These are phyloP conservation scores for Magnolia kwangsiensis DNA, from an alignment of 164 flowering plant species.

Conservation along the genomic window DNA sequence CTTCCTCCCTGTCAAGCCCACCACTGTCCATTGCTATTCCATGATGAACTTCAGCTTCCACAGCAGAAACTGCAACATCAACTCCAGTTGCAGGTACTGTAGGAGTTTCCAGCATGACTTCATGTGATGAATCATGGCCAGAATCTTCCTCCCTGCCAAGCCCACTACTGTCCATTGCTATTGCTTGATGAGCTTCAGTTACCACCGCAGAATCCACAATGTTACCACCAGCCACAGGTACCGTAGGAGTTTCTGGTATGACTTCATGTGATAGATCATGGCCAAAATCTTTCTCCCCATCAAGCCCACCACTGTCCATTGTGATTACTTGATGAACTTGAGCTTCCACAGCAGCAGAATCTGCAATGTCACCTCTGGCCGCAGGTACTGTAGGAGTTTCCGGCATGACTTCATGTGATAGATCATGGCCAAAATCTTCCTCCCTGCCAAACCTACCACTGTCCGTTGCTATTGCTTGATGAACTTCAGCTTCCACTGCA, in stretches of 20 bases:
- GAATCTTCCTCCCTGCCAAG: conserved; percentile 14
- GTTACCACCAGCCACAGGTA: neutral
- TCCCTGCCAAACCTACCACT: conserved; percentile 11
- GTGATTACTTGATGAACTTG: conserved; percentile 7
- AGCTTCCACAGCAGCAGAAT: conserved; percentile 10
- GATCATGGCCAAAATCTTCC: conserved; percentile 4
- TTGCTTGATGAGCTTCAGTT: conserved; percentile 11
- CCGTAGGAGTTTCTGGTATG: neutral
- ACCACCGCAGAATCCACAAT: conserved; percentile 7
- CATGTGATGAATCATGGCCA: neutral
- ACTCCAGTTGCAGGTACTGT: neutral
- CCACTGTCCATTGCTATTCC: neutral
- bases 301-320: conserved; percentile 1
- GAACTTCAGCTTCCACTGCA: conserved; percentile 11
- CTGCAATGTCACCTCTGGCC: conserved; percentile 1
- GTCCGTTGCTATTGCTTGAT: neutral
- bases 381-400: neutral
- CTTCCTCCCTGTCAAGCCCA: conserved; percentile 15
- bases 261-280: neutral
- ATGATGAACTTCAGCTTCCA: conserved; percentile 11
- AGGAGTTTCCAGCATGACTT: neutral
- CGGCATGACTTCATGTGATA: neutral
- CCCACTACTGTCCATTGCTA: neutral
- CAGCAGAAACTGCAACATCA: conserved; percentile 10
- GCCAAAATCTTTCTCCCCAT: conserved; percentile 12